These are phyloP conservation scores for Bacterosira constricta DNA, from an alignment of 108 stramenopile species.

Conservation along the genomic window DNA sequence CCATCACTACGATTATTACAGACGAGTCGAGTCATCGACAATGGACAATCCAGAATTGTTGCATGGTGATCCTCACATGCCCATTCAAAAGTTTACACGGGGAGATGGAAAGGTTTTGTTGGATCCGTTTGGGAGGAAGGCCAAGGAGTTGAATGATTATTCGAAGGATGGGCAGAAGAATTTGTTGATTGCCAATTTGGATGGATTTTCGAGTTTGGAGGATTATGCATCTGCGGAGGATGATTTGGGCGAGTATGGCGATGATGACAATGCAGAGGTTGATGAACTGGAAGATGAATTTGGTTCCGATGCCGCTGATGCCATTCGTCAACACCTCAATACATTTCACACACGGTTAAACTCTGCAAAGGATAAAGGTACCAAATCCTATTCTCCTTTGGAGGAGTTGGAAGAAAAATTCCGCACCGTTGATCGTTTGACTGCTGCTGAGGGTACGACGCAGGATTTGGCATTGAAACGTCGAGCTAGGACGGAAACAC, in stretches of 20 bases:
- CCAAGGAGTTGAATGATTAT: constrained; percentile 25
- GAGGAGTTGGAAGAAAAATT: constrained; percentile 60
- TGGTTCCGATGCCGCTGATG: constrained; percentile 45
- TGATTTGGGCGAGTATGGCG: background rate
- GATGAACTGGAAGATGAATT: constrained; percentile 38
- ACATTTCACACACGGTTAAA: background rate
- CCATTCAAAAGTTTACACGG: constrained; percentile 12
- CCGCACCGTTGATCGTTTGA: constrained; percentile 70
- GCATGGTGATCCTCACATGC: constrained; percentile 53
- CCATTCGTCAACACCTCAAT: constrained; percentile 31
- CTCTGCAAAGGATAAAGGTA: background rate
- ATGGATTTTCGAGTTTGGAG: no score
- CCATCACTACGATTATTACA: constrained; percentile 47
- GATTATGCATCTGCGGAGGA: constrained; percentile 11
- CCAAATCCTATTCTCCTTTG: constrained; percentile 26
- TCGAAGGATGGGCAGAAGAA: background rate
- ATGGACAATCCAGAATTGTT: constrained; percentile 28
- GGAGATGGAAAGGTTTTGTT: constrained; percentile 28
- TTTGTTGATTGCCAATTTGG: no score
- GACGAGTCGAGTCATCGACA: constrained; percentile 31
- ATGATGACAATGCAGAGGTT: background rate
- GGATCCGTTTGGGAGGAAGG: background rate
- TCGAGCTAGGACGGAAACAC: constrained; percentile 49
- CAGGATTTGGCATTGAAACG: constrained; percentile 72
- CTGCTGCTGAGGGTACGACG: constrained; percentile 67